These are phyloP conservation scores for Keithomyces neogunnii DNA, from an alignment of 2,329 filamentous ascomycete species.

Conservation along the genomic window DNA sequence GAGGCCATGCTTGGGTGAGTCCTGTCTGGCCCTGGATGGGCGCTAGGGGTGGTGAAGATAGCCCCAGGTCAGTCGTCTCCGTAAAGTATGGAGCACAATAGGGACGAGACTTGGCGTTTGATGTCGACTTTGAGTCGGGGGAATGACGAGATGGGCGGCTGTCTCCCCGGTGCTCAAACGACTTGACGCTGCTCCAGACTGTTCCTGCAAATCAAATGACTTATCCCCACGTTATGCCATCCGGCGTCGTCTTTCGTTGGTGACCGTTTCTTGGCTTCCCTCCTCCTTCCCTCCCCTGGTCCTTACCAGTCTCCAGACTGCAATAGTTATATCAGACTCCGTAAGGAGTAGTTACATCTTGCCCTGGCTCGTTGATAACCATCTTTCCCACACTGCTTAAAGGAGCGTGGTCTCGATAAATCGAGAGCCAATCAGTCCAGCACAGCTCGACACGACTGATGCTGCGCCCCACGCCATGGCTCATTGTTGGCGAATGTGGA, in stretches of 20 bases:
- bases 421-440: slow-evolving; percentile 24
- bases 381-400: background rate
- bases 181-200: background rate
- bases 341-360: background rate
- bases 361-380: background rate
- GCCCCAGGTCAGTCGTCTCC: too few relatives aligned
- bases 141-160: background rate
- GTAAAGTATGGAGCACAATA: too few relatives aligned
- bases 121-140: too few relatives aligned
- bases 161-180: background rate
- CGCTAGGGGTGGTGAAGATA: background rate
- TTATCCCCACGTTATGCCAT: background rate
- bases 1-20: background rate
- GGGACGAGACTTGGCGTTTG: too few relatives aligned
- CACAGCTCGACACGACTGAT: slow-evolving; percentile 15
- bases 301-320: background rate
- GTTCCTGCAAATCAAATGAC: background rate
- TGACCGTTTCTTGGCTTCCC: background rate
- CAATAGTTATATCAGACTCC: too few relatives aligned
- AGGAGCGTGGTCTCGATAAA: background rate
- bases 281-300: background rate
- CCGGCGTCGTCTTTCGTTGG: background rate
- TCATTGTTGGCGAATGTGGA: slow-evolving; percentile 1
- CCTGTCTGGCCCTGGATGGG: background rate
- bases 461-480: slow-evolving; percentile 18